A percentile compares a stretch with the other conserved stretches of the same genome.
Conservation (phyloP, 495 filamentous ascomycete genomes). For the Tricharina praecox region DNA sequence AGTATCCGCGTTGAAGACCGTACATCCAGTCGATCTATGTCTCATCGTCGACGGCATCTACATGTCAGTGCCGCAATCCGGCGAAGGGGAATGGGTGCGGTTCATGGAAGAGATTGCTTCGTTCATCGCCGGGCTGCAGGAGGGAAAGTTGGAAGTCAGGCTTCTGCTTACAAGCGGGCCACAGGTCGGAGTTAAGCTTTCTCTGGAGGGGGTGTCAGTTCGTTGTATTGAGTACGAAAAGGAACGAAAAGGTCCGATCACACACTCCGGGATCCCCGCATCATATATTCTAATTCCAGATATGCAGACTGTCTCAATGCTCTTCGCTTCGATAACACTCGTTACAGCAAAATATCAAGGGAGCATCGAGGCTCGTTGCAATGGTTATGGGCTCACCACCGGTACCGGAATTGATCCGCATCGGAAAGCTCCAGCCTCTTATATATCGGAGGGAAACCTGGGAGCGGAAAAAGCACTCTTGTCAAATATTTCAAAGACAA, state of each 20-base stretch:
- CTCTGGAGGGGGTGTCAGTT: neutral
- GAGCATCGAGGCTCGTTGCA: neutral
- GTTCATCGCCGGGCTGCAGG: no score
- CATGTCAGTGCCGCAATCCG: no score
- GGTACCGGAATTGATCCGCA: conserved; percentile 1
- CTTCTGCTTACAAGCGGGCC: neutral
- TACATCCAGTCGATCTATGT: no score
- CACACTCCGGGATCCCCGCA: neutral
- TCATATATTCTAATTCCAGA: neutral
- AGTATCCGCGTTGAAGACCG: no score
- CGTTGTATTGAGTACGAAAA: conserved; percentile 5
- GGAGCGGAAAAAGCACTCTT: conserved; percentile 11
- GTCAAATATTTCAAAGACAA: conserved; percentile 5
- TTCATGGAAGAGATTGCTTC: no score
- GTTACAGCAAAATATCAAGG: conserved; percentile 5
- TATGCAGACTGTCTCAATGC: neutral
- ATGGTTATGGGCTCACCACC: conserved; percentile 3
- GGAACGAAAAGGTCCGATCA: conserved; percentile 6
- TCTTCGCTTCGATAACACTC: neutral
- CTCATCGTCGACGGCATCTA: no score
- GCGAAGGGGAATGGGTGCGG: no score
- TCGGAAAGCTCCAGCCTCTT: conserved; percentile 2
- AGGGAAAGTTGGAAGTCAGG: no score
- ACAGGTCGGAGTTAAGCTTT: neutral
- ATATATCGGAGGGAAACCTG: conserved; percentile 10